phyloP scores from a whole-genome alignment of 2,329 filamentous ascomycete genomes.

The Aspergillus udagawae region DNA sequence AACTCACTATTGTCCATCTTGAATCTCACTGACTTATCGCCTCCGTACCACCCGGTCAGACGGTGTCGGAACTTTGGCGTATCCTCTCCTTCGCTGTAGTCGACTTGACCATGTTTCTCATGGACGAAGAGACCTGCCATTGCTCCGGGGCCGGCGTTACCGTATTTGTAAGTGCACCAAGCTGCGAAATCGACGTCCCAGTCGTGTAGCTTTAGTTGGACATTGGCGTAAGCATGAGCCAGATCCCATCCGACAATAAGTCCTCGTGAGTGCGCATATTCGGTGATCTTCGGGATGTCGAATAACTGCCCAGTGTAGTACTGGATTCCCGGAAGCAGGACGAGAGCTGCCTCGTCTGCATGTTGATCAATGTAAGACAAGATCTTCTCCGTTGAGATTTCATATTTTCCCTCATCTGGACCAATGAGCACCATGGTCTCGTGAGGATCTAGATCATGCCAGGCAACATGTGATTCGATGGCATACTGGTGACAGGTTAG shows the following conservation, averaged over 20 bases:
- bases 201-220: slow-evolving; percentile 71
- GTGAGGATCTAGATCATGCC: slow-evolving; percentile 63
- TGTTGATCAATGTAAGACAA: slow-evolving; percentile 69
- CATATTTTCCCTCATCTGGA: slow-evolving; percentile 52
- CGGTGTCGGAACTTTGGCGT: slow-evolving; percentile 58
- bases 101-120: slow-evolving; percentile 57
- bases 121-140: slow-evolving; percentile 80
- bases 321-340: slow-evolving; percentile 81
- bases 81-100: slow-evolving; percentile 38
- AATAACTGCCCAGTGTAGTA: slow-evolving; percentile 88
- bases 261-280: slow-evolving; percentile 64
- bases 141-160: slow-evolving; percentile 76
- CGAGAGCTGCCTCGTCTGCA: slow-evolving; percentile 65
- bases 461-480: slow-evolving; percentile 71
- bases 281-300: slow-evolving; percentile 74
- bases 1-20: slow-evolving; percentile 66
- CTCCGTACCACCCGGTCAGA: slow-evolving; percentile 80
- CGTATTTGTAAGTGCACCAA: slow-evolving; percentile 94
- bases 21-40: slow-evolving; percentile 69
- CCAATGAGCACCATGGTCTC: slow-evolving; percentile 70
- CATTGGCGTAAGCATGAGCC: slow-evolving; percentile 79
- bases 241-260: slow-evolving; percentile 80
- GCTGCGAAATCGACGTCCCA: slow-evolving; percentile 87
- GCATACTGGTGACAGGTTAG: slow-evolving; percentile 57
- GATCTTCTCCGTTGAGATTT: slow-evolving; percentile 67